Conservation (phyloP, 352 stramenopile species). For the Pythium dissotocum region DNA sequence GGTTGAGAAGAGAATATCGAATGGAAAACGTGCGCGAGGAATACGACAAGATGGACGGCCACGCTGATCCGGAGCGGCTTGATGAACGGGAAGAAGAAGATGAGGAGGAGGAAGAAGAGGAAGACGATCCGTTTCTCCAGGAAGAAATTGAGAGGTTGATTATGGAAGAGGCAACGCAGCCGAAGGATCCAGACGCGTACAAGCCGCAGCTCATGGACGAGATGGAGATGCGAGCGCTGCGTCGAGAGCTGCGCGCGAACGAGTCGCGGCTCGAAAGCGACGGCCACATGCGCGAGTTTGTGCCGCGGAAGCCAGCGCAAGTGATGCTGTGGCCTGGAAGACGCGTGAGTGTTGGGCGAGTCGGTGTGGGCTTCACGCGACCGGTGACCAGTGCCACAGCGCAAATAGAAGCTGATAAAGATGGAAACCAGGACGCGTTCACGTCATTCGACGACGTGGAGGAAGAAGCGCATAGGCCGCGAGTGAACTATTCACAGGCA, state of each 20-base stretch:
- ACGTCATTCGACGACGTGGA: neutral
- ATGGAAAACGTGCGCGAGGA: neutral
- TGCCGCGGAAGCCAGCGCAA: slow-evolving; percentile 32
- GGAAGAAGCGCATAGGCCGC: slow-evolving; percentile 6
- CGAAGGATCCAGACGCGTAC: slow-evolving; percentile 32
- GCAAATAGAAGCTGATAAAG: neutral
- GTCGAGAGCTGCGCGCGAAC: slow-evolving; percentile 37
- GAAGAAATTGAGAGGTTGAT: slow-evolving; percentile 21
- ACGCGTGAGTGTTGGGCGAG: neutral
- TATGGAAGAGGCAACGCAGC: slow-evolving; percentile 12
- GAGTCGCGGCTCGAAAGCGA: slow-evolving; percentile 43
- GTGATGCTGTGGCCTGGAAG: neutral
- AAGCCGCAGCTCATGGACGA: slow-evolving; percentile 60
- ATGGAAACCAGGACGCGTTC: slow-evolving; percentile 2
- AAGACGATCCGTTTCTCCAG: slow-evolving; percentile 26
- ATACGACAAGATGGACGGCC: neutral
- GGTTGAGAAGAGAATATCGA: neutral
- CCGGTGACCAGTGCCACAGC: neutral
- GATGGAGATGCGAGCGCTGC: slow-evolving; percentile 44
- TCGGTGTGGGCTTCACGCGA: neutral
- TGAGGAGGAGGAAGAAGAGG: slow-evolving; percentile 17
- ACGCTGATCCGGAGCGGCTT: neutral
- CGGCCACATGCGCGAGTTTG: slow-evolving; percentile 52
- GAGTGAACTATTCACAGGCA: slow-evolving; percentile 35
- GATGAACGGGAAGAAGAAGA: neutral